Conservation (phyloP, 1,284 basidiomycete genomes). For the Xerocomus nothofagi region DNA sequence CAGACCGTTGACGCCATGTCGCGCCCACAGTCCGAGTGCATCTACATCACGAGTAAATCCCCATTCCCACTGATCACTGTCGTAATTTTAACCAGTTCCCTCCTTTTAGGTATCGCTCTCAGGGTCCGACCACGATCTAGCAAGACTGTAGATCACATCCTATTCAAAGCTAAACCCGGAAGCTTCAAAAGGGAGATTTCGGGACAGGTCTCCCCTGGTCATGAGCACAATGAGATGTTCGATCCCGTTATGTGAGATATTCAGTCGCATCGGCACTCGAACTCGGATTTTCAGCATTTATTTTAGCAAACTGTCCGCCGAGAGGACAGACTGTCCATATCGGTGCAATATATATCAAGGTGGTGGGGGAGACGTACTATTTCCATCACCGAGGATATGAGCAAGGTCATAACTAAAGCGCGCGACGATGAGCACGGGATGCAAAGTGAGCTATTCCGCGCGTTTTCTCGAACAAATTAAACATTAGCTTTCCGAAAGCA, state of each 20-base stretch:
- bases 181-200: background rate
- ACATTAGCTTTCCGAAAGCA: background rate
- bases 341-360: background rate
- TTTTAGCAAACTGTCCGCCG: background rate
- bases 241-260: background rate
- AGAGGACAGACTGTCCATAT: background rate
- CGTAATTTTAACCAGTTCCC: background rate
- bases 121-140: background rate
- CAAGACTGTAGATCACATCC: background rate
- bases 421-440: background rate
- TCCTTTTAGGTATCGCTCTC: background rate
- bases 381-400: background rate
- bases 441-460: background rate
- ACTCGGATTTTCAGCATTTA: background rate
- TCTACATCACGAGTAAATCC: background rate
- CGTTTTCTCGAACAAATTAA: background rate
- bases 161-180: background rate
- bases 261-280: background rate
- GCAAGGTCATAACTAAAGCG: background rate
- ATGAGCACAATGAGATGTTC: background rate
- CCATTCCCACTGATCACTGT: background rate
- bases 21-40: background rate
- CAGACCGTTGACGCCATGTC: background rate
- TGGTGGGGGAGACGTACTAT: background rate
- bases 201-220: background rate